Conservation (phyloP, 352 stramenopile genomes). For the Phytophthora cryptogea region DNA sequence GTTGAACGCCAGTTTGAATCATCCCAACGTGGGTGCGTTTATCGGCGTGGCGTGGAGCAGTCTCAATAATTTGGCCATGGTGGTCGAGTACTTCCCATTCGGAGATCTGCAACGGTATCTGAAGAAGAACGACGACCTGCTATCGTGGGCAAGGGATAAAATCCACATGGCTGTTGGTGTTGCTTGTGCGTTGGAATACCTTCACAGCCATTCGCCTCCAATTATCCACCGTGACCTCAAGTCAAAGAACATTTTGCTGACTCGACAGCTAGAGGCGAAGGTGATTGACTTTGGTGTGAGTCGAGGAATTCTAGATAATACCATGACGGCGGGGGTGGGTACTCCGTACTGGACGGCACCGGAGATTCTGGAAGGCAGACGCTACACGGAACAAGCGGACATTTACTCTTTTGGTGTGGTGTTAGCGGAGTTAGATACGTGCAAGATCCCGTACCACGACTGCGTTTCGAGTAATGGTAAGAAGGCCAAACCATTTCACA, state of each 20-base stretch:
- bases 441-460: conserved; percentile 33
- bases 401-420: conserved; percentile 74
- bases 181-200: conserved; percentile 41
- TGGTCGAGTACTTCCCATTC: conserved; percentile 44
- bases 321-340: conserved; percentile 49
- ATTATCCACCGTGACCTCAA: conserved; percentile 60
- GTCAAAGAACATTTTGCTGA: conserved; percentile 50
- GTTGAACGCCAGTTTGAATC: conserved; percentile 33
- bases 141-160: conserved; percentile 43
- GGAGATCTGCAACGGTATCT: conserved; percentile 49
- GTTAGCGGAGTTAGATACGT: conserved; percentile 50
- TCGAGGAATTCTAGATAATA: conserved; percentile 29
- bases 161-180: conserved; percentile 41
- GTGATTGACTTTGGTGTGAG: conserved; percentile 60
- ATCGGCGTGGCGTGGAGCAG: conserved; percentile 50
- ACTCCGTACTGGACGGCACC: conserved; percentile 65
- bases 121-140: conserved; percentile 16
- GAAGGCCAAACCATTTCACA: conserved; percentile 49
- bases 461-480: conserved; percentile 7
- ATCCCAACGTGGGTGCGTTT: conserved; percentile 41
- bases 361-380: conserved; percentile 58
- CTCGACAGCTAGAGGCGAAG: conserved; percentile 33
- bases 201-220: conserved; percentile 38
- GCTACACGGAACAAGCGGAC: conserved; percentile 62
- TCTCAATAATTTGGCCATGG: conserved; percentile 47